Evolutionary conservation across 2,329 filamentous ascomycete species (phyloP), one percentile per base, ranked within the genome.

Genomic region (Stromatinia cepivora): DNA sequence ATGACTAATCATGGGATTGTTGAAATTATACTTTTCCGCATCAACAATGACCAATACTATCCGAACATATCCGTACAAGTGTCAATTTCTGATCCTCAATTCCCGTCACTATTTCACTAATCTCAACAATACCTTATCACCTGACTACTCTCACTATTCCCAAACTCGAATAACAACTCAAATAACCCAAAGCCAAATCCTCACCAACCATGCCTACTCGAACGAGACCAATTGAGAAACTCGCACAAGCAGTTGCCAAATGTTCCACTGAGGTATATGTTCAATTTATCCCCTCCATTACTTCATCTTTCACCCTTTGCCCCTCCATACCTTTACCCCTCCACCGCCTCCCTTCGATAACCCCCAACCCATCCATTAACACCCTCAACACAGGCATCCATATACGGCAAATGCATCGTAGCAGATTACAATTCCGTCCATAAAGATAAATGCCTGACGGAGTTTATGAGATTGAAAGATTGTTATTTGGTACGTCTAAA

Each of bases 371-470:
- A 22, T 5, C 42, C 6, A 61, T 53, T 68, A 13, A 68, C 36
- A 34, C 10, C n/a, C 5, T 53, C 13, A 58, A 62, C 34, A 36
- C 72, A 98, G 94, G 91, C 92, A 66, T 85, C 92, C 3, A 84
- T 87, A 17, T 99, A 98, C 77, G 95, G 94, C 74, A 94, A 93
- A 83, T 99, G 95, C 79, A 89, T 99, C 73, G 86, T 94, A 64
- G 87, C 88, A 52, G 94, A 98, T 78, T 98, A 97, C 81, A 94
- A 94, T 78, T 88, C 93, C 5, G 88, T 97, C 4, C 87, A 93
- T 75, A 97, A 97, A 78, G 92, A 97, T 78, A 95, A 95, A 84
- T 99, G 95, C 77, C 84, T 85, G 6, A 88, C 88, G 70, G 93
- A 97, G 77, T 98, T 99, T 75, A 83, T 95, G 80, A 88, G 83